Percentiles rank a stretch among this genome's conserved stretches.
These are phyloP conservation scores for Candida golubevii DNA, from an alignment of 805 yeast species.

Conservation along the genomic window DNA sequence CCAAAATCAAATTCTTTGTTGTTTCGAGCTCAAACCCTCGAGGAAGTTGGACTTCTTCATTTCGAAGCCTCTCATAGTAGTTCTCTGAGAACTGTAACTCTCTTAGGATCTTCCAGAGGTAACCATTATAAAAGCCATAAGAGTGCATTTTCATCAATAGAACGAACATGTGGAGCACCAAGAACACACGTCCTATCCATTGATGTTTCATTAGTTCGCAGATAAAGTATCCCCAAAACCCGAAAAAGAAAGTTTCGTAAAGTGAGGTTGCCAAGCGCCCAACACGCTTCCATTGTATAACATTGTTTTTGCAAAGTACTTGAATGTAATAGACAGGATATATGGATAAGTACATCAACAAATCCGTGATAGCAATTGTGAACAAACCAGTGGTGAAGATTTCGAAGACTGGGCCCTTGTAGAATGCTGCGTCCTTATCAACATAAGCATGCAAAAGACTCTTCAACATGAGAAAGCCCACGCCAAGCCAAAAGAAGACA, in stretches of 20 bases:
- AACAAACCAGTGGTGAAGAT: slow-evolving; percentile 59
- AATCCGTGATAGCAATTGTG: slow-evolving; percentile 70
- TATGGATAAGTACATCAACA: slow-evolving; percentile 64
- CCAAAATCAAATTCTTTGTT: slow-evolving; percentile 18
- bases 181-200: slow-evolving; percentile 88
- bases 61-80: slow-evolving; percentile 24
- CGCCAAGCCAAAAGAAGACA: slow-evolving; percentile 72
- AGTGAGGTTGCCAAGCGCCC: slow-evolving; percentile 63
- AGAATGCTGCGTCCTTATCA: slow-evolving; percentile 37
- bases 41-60: slow-evolving; percentile 29
- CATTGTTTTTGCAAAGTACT: slow-evolving; percentile 39
- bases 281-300: slow-evolving; percentile 52
- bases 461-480: slow-evolving; percentile 51
- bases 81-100: slow-evolving; percentile 51
- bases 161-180: slow-evolving; percentile 80
- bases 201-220: slow-evolving; percentile 53
- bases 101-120: slow-evolving; percentile 60
- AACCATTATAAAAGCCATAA: slow-evolving; percentile 87
- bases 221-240: slow-evolving; percentile 53
- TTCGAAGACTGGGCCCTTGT: slow-evolving; percentile 51
- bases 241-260: slow-evolving; percentile 51
- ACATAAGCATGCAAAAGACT: slow-evolving; percentile 51
- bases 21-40: slow-evolving; percentile 25
- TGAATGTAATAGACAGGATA: slow-evolving; percentile 65
- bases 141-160: slow-evolving; percentile 95